Evolutionary conservation across 345 rosid species (phyloP).

Genomic region (Brassica nigra): DNA sequence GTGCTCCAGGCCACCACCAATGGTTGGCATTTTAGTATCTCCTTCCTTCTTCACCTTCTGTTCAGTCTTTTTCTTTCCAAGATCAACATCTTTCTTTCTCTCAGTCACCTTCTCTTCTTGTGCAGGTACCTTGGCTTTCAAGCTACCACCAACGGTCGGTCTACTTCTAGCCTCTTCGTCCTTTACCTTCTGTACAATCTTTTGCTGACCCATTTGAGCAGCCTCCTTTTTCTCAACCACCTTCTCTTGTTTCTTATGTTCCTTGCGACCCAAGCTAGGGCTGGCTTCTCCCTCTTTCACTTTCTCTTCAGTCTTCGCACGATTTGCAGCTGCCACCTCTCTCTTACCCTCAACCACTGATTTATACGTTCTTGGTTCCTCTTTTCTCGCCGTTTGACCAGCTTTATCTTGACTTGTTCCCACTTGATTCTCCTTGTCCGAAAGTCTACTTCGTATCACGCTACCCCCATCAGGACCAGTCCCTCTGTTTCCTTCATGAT

Average conservation of each 20-base stretch:
- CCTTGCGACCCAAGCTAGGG: slow-evolving; percentile 20
- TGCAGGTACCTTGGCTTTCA: slow-evolving; percentile 9
- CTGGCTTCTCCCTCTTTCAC: slow-evolving; percentile 9
- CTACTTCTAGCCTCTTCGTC: slow-evolving; percentile 17
- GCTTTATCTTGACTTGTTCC: slow-evolving; percentile 24
- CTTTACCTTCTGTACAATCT: slow-evolving; percentile 4
- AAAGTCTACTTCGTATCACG: slow-evolving; percentile 20
- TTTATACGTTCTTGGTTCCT: slow-evolving; percentile 39
- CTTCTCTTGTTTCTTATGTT: slow-evolving; percentile 21
- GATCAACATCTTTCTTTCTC: slow-evolving; percentile 1
- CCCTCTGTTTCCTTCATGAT: slow-evolving; percentile 1
- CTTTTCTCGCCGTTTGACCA: slow-evolving; percentile 1
- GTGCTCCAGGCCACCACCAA: slow-evolving; percentile 12
- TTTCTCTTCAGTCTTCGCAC: slow-evolving; percentile 19
- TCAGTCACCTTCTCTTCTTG: slow-evolving; percentile 13
- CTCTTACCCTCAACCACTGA: slow-evolving; percentile 41
- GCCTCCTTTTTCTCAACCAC: slow-evolving; percentile 27
- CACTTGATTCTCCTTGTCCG: slow-evolving; percentile 15
- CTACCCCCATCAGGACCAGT: not conserved
- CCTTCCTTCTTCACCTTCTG: not conserved
- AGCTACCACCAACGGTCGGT: slow-evolving; percentile 9
- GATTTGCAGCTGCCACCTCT: not conserved
- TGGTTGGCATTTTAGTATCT: not conserved
- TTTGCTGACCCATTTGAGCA: slow-evolving; percentile 12
- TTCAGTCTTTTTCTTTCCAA: not conserved